Percentiles rank a stretch among this genome's conserved stretches.
Evolutionary conservation across 116 monocot species (phyloP).

Genomic region (Posidonia oceanica): DNA sequence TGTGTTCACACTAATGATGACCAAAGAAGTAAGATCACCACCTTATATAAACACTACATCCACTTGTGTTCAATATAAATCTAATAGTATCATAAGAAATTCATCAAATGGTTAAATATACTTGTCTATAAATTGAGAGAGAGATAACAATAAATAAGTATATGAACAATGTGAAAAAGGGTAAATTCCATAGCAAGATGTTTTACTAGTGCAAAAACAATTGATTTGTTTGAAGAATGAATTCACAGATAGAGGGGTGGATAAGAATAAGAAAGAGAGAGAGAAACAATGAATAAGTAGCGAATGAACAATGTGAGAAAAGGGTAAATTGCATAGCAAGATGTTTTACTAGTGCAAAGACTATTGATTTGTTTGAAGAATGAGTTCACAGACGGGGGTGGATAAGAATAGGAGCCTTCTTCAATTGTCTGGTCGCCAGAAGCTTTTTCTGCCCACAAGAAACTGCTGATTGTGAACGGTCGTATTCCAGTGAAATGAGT

Average conservation of each 20-base stretch:
- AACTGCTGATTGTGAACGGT: constrained; percentile 30
- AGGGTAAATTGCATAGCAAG: not conserved
- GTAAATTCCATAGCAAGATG: not conserved
- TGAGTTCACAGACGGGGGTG: not conserved
- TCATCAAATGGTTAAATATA: too few relatives aligned
- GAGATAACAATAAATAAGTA: too few relatives aligned
- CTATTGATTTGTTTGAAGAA: not conserved
- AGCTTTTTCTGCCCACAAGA: constrained; percentile 61
- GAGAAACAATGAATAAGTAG: too few relatives aligned
- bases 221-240: not conserved
- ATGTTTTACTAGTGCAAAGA: not conserved
- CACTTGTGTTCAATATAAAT: too few relatives aligned
- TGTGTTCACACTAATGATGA: too few relatives aligned
- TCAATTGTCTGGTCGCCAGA: constrained; percentile 46
- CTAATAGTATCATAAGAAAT: too few relatives aligned
- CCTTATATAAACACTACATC: too few relatives aligned
- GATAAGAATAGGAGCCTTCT: not conserved
- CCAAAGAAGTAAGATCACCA: too few relatives aligned
- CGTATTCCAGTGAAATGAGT: constrained; percentile 51
- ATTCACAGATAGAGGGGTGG: not conserved
- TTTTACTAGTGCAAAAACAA: too few relatives aligned
- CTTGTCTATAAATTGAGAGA: too few relatives aligned
- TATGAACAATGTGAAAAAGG: too few relatives aligned
- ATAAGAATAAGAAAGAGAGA: not conserved
- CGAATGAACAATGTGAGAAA: too few relatives aligned